Evolutionary conservation across 2,329 filamentous ascomycete species (phyloP).

Genomic region (Penicillium corylophilum): DNA sequence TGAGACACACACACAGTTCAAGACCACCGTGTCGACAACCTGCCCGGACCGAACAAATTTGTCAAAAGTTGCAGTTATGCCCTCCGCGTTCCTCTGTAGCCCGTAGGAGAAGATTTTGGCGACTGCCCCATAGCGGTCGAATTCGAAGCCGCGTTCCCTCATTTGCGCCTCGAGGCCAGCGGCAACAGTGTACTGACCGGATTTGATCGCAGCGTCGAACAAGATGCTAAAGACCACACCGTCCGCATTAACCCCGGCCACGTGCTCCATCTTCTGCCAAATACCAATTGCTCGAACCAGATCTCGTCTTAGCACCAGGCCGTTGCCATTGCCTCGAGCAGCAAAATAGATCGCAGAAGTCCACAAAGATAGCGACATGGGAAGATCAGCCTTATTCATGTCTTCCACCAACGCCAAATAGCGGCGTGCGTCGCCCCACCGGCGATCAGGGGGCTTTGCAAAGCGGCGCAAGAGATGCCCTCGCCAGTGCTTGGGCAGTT

Average conservation of each 20-base stretch:
- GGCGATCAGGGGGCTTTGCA: slow-evolving; percentile 50
- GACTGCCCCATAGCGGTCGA: slow-evolving; percentile 78
- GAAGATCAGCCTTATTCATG: slow-evolving; percentile 70
- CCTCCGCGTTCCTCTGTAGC: slow-evolving; percentile 68
- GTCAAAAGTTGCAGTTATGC: slow-evolving; percentile 73
- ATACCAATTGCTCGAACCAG: slow-evolving; percentile 69
- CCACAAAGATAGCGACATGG: slow-evolving; percentile 71
- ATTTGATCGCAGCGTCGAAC: slow-evolving; percentile 83
- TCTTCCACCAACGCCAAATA: slow-evolving; percentile 85
- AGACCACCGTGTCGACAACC: slow-evolving; percentile 79
- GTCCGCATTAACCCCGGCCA: slow-evolving; percentile 63
- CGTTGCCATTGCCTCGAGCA: slow-evolving; percentile 61
- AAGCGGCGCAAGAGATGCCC: slow-evolving; percentile 67
- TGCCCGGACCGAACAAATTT: slow-evolving; percentile 83
- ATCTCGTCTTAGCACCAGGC: slow-evolving; percentile 57
- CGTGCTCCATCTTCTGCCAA: slow-evolving; percentile 87
- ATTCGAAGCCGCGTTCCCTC: slow-evolving; percentile 63
- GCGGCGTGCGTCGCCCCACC: slow-evolving; percentile 62
- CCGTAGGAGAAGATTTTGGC: slow-evolving; percentile 83
- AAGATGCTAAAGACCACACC: slow-evolving; percentile 90
- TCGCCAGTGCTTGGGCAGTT: slow-evolving; percentile 53
- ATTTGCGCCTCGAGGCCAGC: slow-evolving; percentile 86
- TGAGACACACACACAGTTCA: slow-evolving; percentile 83
- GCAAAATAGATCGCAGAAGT: slow-evolving; percentile 79
- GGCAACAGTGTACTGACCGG: slow-evolving; percentile 77